A percentile compares a stretch with the other conserved stretches of the same genome.
phyloP scores from a whole-genome alignment of 2,329 filamentous ascomycete genomes.

The Leptosphaerulina australis region DNA sequence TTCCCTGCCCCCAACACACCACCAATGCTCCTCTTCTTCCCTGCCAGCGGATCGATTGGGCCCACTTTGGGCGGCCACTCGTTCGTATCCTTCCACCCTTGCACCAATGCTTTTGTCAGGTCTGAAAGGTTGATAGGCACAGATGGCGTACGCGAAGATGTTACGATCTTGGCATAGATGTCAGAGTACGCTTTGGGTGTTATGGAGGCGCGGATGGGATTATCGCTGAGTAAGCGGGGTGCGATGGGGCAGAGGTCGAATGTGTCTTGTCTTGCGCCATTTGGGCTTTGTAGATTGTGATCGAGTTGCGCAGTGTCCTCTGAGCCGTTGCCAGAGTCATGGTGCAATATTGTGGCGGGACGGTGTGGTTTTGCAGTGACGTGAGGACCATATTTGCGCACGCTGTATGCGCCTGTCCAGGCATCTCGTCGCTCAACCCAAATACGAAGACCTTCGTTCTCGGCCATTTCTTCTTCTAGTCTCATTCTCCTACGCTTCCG shows the following conservation, averaged over 20 bases:
- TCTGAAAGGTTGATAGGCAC: conserved; percentile 88
- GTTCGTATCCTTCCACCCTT: conserved; percentile 90
- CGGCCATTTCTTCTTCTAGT: conserved; percentile 57
- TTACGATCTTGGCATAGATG: conserved; percentile 87
- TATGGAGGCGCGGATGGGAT: conserved; percentile 79
- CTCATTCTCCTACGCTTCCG: conserved; percentile 47
- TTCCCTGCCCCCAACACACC: conserved; percentile 8
- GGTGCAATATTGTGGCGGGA: not conserved
- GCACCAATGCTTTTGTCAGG: conserved; percentile 79
- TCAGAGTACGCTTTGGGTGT: conserved; percentile 74
- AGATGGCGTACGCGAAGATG: conserved; percentile 78
- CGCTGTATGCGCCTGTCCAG: conserved; percentile 76
- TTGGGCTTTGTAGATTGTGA: not conserved
- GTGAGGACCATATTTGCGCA: conserved; percentile 49
- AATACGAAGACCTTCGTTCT: conserved; percentile 82
- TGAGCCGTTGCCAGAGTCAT: conserved; percentile 5
- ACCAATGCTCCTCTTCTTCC: conserved; percentile 41
- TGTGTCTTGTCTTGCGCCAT: conserved; percentile 9
- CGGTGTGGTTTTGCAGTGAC: not conserved
- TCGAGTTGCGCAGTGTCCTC: conserved; percentile 5
- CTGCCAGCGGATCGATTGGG: conserved; percentile 54
- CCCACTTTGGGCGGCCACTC: conserved; percentile 81
- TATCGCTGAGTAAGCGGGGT: conserved; percentile 72
- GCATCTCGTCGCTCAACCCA: conserved; percentile 78
- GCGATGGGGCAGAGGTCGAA: conserved; percentile 70